Evolutionary conservation across 768 basidiomycete genomes (phyloP), one percentile per base, ranked within the genome.

Genomic region (Tremella mesenterica): DNA sequence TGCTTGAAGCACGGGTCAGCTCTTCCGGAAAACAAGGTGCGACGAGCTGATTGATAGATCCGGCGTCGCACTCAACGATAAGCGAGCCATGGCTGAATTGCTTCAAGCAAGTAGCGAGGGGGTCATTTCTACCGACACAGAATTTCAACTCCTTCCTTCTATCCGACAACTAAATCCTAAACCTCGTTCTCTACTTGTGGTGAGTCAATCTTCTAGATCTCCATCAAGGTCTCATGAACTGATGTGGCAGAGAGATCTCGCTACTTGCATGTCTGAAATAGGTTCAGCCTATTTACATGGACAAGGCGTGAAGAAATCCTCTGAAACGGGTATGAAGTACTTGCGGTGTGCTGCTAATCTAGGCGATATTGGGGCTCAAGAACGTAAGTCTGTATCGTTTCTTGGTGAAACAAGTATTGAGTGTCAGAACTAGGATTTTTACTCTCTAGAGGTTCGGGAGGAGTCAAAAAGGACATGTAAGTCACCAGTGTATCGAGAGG

Each of bases 401-500:
- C 23, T 6, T 27, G 27, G n/a, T 12, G 18, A 18, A 23, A 34
- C 20, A 34, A 1, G 33, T 4, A 29, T 48, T 12, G 10, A 12
- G n/a, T 38, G 18, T 16, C 44, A 72, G 71, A 73, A 51, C 60
- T 73, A 12, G 72, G 68, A 4, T 67, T 65, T 51, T 41, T 73
- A 25, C 46, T 71, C 44, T 67, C 64, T 1, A 69, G 70, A 44
- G 72, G 72, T 2, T 54, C 59, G 23, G 58, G 46, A 26, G 69
- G 70, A 21, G 44, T 73, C 16, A 73, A 71, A 60, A 73, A 73
- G 55, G 72, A 73, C 56, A 69, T 69, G 70, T 60, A 36, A 58
- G 63, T 43, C 43, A 21, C 4, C 20, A 26, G n/a, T 16, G 38
- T 23, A 34, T 34, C 23, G n/a, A n/a, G 14, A 41, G 38, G 5